These are phyloP conservation scores for Incumbomyces delicatus DNA, from an alignment of 2,329 filamentous ascomycete species.

Conservation along the genomic window DNA sequence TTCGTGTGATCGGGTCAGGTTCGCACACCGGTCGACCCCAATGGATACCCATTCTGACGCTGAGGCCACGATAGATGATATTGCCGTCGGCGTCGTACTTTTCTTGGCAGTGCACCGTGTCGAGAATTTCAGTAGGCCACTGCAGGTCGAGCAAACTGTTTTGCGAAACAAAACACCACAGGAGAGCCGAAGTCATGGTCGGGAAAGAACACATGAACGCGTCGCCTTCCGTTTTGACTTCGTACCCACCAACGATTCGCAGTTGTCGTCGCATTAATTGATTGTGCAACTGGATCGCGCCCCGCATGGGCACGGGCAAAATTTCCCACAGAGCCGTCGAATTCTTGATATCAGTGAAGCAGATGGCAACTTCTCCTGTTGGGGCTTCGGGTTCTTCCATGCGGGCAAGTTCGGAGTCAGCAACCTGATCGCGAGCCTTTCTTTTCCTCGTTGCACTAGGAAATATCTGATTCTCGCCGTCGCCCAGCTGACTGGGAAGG, in stretches of 20 bases:
- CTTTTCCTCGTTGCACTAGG: constrained; percentile 49
- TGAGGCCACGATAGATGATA: constrained; percentile 85
- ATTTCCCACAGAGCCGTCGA: constrained; percentile 95
- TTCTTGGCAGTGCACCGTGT: constrained; percentile 74
- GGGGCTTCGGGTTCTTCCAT: constrained; percentile 89
- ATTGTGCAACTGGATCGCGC: constrained; percentile 94
- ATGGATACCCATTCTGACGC: constrained; percentile 95
- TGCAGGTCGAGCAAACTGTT: constrained; percentile 74
- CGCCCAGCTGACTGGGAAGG: constrained; percentile 65
- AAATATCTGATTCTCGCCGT: constrained; percentile 50
- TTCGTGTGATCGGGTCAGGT: constrained; percentile 86
- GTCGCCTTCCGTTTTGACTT: constrained; percentile 99
- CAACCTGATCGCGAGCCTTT: constrained; percentile 40
- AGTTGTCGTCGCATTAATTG: constrained; percentile 91
- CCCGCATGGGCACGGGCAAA: constrained; percentile 88
- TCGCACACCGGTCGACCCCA: constrained; percentile 93
- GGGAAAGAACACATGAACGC: constrained; percentile 99
- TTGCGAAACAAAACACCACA: constrained; percentile 96
- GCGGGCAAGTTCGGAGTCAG: constrained; percentile 76
- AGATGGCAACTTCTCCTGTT: constrained; percentile 79
- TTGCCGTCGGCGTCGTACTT: constrained; percentile 74
- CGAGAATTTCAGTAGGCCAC: constrained; percentile 89
- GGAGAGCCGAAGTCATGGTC: constrained; percentile 82
- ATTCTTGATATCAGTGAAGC: constrained; percentile 99
- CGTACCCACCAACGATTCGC: constrained; percentile 87